phyloP scores from a whole-genome alignment of 2,329 filamentous ascomycete species.

The Colletotrichum tofieldiae region DNA sequence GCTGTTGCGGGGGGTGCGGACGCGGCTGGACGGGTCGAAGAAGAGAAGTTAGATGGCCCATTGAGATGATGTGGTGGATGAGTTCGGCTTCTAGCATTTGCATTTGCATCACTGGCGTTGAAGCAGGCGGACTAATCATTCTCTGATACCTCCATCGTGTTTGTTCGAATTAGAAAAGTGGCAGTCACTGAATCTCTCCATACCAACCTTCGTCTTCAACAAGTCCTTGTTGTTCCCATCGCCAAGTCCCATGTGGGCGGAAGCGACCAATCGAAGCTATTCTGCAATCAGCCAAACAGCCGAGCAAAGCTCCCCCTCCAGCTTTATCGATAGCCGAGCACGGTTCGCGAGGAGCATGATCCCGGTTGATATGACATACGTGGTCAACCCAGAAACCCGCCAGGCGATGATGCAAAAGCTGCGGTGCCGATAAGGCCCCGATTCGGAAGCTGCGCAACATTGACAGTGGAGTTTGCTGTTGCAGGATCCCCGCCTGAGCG shows the following conservation, averaged over 20 bases:
- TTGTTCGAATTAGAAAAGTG: neutral
- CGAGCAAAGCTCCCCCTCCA: constrained; percentile 9
- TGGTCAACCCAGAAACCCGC: neutral
- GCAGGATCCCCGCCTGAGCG: constrained; percentile 12
- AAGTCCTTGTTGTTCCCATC: neutral
- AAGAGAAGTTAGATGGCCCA: constrained; percentile 44
- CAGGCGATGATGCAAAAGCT: constrained; percentile 4
- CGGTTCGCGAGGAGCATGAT: constrained; percentile 10
- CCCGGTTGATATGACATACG: constrained; percentile 8
- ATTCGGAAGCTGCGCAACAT: constrained; percentile 32
- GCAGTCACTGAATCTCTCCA: neutral
- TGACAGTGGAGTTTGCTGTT: constrained; percentile 6
- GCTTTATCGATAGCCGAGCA: constrained; percentile 34
- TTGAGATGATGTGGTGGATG: too few species aligned
- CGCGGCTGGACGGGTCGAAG: constrained; percentile 60
- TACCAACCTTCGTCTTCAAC: neutral
- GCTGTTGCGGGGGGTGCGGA: constrained; percentile 69
- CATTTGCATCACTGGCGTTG: constrained; percentile 1
- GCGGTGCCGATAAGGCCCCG: constrained; percentile 10
- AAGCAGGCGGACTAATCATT: neutral
- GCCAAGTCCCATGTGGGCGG: neutral
- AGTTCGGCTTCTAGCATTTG: neutral
- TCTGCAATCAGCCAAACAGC: constrained; percentile 31
- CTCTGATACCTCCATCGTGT: neutral
- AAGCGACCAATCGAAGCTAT: neutral